phyloP scores from a whole-genome alignment of 352 stramenopile species.

The Phytophthora sp. region DNA sequence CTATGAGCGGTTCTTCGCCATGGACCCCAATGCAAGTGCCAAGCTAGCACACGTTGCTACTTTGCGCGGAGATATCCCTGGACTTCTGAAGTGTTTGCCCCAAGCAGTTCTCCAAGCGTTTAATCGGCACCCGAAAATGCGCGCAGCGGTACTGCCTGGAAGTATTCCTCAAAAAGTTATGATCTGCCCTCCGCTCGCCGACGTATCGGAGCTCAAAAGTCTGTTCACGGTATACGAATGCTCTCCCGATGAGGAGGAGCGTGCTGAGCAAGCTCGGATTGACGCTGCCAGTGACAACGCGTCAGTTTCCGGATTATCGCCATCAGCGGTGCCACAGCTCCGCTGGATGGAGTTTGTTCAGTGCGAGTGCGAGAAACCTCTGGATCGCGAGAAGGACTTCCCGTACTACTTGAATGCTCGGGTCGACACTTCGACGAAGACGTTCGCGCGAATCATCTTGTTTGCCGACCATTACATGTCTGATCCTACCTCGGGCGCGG shows the following conservation, averaged over 20 bases:
- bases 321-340: not conserved
- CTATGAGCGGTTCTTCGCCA: slow-evolving; percentile 76
- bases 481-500: slow-evolving; percentile 44
- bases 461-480: slow-evolving; percentile 74
- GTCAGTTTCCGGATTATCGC: not conserved
- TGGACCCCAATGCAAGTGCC: slow-evolving; percentile 47
- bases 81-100: slow-evolving; percentile 43
- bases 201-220: slow-evolving; percentile 46
- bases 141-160: slow-evolving; percentile 44
- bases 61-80: slow-evolving; percentile 46
- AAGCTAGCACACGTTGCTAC: slow-evolving; percentile 61
- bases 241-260: slow-evolving; percentile 31
- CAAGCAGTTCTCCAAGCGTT: slow-evolving; percentile 55
- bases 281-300: slow-evolving; percentile 17
- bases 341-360: slow-evolving; percentile 57
- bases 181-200: slow-evolving; percentile 52
- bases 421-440: slow-evolving; percentile 38
- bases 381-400: slow-evolving; percentile 53
- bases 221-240: slow-evolving; percentile 39
- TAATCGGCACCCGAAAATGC: slow-evolving; percentile 69
- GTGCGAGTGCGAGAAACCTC: slow-evolving; percentile 45
- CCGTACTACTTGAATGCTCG: slow-evolving; percentile 54
- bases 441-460: slow-evolving; percentile 53
- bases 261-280: slow-evolving; percentile 28
- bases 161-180: slow-evolving; percentile 52